These are phyloP conservation scores for Moringa oleifera DNA, from an alignment of 345 rosid species.

Conservation along the genomic window DNA sequence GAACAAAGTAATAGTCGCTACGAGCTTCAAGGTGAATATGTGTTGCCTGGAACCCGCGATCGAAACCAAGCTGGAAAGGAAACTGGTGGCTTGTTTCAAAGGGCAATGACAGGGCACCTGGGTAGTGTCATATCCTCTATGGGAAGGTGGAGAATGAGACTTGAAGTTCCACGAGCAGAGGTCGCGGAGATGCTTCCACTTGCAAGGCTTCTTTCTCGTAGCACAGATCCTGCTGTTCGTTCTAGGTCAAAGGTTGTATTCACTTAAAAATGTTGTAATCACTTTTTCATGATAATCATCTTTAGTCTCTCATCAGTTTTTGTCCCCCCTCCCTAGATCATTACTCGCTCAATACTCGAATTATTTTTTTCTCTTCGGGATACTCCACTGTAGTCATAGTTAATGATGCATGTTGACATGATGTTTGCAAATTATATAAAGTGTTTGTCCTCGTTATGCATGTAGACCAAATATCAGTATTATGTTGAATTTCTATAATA, in stretches of 20 bases:
- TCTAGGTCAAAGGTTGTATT: conserved; percentile 82
- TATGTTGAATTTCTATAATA: too few species aligned
- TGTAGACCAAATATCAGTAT: too few species aligned
- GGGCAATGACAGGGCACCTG: conserved; percentile 91
- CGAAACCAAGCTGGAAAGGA: conserved; percentile 66
- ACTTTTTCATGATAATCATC: conserved; percentile 1
- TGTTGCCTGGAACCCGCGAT: conserved; percentile 90
- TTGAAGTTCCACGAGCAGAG: conserved; percentile 97
- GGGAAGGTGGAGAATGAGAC: conserved; percentile 99
- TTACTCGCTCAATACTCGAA: not conserved
- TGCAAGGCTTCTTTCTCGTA: conserved; percentile 94
- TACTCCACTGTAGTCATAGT: not conserved
- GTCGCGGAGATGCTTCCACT: conserved; percentile 99
- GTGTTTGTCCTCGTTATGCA: not conserved
- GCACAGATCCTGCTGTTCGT: conserved; percentile 96
- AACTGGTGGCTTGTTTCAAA: conserved; percentile 70
- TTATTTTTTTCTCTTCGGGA: not conserved
- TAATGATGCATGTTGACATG: not conserved
- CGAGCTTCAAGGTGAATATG: conserved; percentile 99
- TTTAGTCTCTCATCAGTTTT: not conserved
- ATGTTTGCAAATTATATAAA: not conserved
- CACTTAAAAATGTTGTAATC: conserved; percentile 15
- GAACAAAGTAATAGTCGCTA: conserved; percentile 87
- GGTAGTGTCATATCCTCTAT: conserved; percentile 95
- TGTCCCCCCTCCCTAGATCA: not conserved